Evolutionary conservation across 2,329 filamentous ascomycete genomes (phyloP).

Genomic region (Dactylella cylindrospora): DNA sequence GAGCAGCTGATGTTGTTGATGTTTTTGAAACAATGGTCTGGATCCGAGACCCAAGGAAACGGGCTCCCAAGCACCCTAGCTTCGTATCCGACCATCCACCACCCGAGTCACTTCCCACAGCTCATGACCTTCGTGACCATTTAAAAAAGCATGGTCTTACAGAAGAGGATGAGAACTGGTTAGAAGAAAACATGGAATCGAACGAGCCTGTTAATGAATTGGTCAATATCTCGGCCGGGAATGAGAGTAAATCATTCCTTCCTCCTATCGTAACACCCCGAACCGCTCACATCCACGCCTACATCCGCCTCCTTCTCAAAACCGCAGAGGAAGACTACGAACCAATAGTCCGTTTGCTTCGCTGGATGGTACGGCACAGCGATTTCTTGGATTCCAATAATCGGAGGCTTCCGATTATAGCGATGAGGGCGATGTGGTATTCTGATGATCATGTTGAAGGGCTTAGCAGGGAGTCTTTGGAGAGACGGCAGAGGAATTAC

Average conservation of each 20-base stretch:
- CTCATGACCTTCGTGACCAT: no score
- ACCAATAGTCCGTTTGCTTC: constrained; percentile 14
- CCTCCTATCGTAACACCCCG: constrained; percentile 25
- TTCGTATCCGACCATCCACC: no score
- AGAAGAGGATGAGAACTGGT: constrained; percentile 7
- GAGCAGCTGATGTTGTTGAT: constrained; percentile 8
- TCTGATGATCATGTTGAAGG: neutral
- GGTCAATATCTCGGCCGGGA: no score
- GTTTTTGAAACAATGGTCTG: constrained; percentile 23
- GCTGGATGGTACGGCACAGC: constrained; percentile 25
- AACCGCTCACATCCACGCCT: constrained; percentile 32
- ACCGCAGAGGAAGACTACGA: constrained; percentile 19
- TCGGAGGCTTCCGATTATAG: constrained; percentile 31
- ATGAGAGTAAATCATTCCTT: constrained; percentile 6
- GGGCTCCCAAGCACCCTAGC: constrained; percentile 12
- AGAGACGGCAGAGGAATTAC: constrained; percentile 5
- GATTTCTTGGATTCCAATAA: constrained; percentile 33
- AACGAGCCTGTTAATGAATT: no score
- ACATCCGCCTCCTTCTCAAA: constrained; percentile 19
- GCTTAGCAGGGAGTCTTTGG: neutral
- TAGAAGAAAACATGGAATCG: constrained; percentile 6
- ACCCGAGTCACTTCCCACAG: neutral
- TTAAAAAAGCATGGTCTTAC: neutral
- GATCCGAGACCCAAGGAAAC: neutral
- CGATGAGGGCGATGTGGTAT: constrained; percentile 25